Evolutionary conservation across 2,329 filamentous ascomycete species (phyloP), one percentile per base, ranked within the genome.

Genomic region (Stagonosporopsis rhizophila): DNA sequence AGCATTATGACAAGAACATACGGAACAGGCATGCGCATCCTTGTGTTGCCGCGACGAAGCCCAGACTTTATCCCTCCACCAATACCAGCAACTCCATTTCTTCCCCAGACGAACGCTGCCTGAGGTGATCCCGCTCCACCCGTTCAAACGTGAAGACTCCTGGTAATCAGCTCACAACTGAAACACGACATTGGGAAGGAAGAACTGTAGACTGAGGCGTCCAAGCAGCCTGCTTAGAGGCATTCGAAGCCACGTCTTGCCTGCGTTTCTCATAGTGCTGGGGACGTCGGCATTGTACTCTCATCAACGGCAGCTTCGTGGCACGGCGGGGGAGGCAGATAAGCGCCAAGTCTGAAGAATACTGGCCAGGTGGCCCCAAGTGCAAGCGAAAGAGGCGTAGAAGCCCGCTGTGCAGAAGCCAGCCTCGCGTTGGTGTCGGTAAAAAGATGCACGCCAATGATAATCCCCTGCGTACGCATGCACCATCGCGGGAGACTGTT

Each of bases 111-210:
- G 38, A 11, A 44, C 34, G 37, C 47, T 46, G 52, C 50, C 40
- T 52, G 44, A 52, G 44, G 34, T 50, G 56, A 48, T 60, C 53
- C 46, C 39, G 47, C 44, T 50, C 44, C 23, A 60, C 52, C 42
- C 28, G 38, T 38, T 53, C 55, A 50, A 58, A 58, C 49, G 20
- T 45, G 34, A 35, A 39, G 44, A 22, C 53, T 58, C 55, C 50
- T 58, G 14, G 44, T 38, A 54, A 56, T 65, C 58, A 65, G 58
- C 25, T 51, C 58, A 65, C 35, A 27, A 49, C 20, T 52, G 53
- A 62, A 58, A 65, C 55, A 8, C 20, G 6, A 39, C 19, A 25
- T 20, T 27, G 20, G 17, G 39, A 47, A 42, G 44, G 20, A 30
- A 22, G 28, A 52, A 48, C 34, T 19, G 20, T 22, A 49, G 51